Base-by-base conservation (phyloP, 108 stramenopile species). In the Discostella pseudostelligera region DNA sequence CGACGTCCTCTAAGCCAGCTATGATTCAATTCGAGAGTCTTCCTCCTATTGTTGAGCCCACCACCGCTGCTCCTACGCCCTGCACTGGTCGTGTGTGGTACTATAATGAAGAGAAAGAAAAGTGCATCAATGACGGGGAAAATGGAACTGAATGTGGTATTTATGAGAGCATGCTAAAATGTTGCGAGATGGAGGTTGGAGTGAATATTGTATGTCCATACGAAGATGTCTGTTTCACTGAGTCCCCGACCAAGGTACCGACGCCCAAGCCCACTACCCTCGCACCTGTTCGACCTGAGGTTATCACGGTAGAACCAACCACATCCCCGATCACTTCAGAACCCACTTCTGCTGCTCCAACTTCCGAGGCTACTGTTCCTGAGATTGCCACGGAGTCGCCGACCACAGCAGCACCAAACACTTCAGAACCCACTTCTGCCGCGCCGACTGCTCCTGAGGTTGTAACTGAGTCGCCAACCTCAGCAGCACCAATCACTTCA, bases 121-220 rank as follows among this genome's bases (percentile, higher is more conserved):
- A 54, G 53, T 54, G 53, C n/a, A 11, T 25, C 12, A 54, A 54
- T 35, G 53, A 54, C 24, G 50, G 50, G 7, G 50, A 26, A 13
- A 26, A 53, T 26, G 4, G 13, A 4, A 28, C 0, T 10, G 22
- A 6, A 13, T 13, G 24, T 10, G 25, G 20, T 0, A 2, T 9
- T 2, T 53, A 21, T 53, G 24, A 53, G 12, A 25, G 25, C 4
- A 53, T 26, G 50, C 50, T 8, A 28, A 4, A 8, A 8, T 53
- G 50, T 26, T 53, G 50, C 10, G 50, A 53, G 22, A 21, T 6
- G 13, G 13, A 26, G 25, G 17, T 53, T 53, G 50, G 13, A 0
- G 8, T 13, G 50, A 22, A 53, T 36, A n/a, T n/a, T 2, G 42
- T 32, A 0, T 54, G 29, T 54, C 2, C 14, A n/a, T 29, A 1